Base-by-base conservation (phyloP, 1,284 basidiomycete genomes). In the Microstroma glucosiphilum region DNA sequence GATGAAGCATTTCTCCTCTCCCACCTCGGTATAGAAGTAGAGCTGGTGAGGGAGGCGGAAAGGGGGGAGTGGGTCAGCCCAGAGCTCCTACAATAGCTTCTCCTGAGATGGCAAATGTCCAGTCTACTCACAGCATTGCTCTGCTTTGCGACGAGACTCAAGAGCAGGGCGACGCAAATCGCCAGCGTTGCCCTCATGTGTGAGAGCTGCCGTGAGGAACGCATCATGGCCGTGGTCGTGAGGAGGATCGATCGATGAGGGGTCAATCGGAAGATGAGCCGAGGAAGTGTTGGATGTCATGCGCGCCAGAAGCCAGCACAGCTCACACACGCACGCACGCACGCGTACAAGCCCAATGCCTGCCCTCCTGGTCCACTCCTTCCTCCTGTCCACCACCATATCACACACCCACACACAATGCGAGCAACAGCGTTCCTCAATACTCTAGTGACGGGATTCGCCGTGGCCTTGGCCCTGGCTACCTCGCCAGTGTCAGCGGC, bases 1-100 rank as follows among this genome's bases (percentile, higher is more conserved):
- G 67, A 96, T 86, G 82, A 98, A 98, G 81, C 96, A 99, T 42
- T 77, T 72, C 42, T 71, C 70, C 15, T 72, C 67, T 11, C 79
- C 80, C 13, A 80, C 77, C 30, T 79, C 77, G 48, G 82, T 74
- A 70, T 82, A 82, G 64, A 82, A 82, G 69, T 82, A 82, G 17
- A 82, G 77, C 64, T 65, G 63, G 15, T 25, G 6, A 54, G 51
- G 15, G 51, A 54, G 2, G 51, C 51, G 51, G 51, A 54, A 54
- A 25, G 25, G 51, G 25, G 51, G 3, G 51, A 21, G 25, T 6
- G 51, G 25, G 51, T 26, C 21, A 54, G 51, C 21, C 3, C 15
- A 25, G 13, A 21, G 51, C 51, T 54, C 30, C 30, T 37, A 9
- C 30, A 37, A 9, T 9, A 37, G 30, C 30, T 37, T 37, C 4